These are phyloP conservation scores for Rhizopus sp. DNA, from an alignment of 371 early-diverging fungal genomes.

Conservation along the genomic window DNA sequence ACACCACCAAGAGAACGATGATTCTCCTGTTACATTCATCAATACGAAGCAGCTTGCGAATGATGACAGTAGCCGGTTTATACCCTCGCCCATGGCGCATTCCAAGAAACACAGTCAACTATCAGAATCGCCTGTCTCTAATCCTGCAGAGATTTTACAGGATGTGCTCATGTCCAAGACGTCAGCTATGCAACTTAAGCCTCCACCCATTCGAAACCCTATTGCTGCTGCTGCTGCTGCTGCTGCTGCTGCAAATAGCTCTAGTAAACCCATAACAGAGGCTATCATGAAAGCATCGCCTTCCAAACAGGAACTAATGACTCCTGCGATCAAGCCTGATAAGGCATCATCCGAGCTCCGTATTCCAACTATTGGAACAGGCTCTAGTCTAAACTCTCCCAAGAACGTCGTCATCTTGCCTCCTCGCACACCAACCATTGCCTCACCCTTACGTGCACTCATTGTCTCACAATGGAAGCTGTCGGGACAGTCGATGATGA, in stretches of 20 bases:
- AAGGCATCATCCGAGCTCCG: conserved; percentile 7
- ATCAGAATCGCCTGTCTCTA: background rate
- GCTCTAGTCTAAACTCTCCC: conserved; percentile 19
- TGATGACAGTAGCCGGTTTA: conserved; percentile 9
- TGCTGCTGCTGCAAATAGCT: background rate
- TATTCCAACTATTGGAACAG: conserved; percentile 22
- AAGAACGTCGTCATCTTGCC: conserved; percentile 30
- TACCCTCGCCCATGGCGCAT: conserved; percentile 28
- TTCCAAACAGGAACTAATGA: background rate
- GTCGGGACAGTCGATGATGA: conserved; percentile 39
- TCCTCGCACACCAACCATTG: conserved; percentile 37
- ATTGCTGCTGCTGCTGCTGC: background rate
- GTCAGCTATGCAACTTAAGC: conserved; percentile 42
- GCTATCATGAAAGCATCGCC: conserved; percentile 4
- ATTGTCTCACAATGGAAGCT: conserved; percentile 46
- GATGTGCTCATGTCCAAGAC: conserved; percentile 43
- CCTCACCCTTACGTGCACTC: conserved; percentile 34
- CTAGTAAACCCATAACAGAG: conserved; percentile 7
- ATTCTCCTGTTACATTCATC: conserved; percentile 18
- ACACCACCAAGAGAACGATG: conserved; percentile 1
- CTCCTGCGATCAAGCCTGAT: background rate
- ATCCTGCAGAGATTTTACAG: conserved; percentile 30
- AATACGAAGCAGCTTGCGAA: conserved; percentile 5
- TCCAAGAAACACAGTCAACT: conserved; percentile 24
- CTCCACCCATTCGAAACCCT: conserved; percentile 36